Evolutionary conservation across 371 early-diverging fungal species (phyloP), one percentile per base, ranked within the genome.

Genomic region (Mucor lusitanicus): DNA sequence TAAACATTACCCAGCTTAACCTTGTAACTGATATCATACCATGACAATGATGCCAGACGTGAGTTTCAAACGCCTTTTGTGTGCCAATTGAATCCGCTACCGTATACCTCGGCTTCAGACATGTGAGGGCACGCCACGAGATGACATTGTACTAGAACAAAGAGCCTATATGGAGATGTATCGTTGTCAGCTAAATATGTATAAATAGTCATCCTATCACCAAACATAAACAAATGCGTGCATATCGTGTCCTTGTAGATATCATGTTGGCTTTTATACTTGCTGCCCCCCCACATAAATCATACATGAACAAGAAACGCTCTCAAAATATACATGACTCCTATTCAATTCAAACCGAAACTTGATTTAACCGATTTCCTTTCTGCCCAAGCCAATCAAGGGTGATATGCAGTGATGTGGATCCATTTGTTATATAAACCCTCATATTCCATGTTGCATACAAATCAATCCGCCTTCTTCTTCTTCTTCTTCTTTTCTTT

Each of bases 321-420:
- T 12, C 23, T 21, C 13, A 23, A 53, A 53, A 27, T 9, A 25
- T 33, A 32, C 57, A 33, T 56, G 17, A 33, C 57, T 56, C 57
- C 57, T 56, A 56, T 56, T 56, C 33, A 56, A 56, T 56, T 56
- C 53, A 53, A 27, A 53, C 53, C 56, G 56, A 56, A 56, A 56
- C 33, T 56, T 56, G 56, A 32, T 56, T 56, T 56, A 56, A 56
- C 56, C 56, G 56, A 53, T 53, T 53, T 53, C 53, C 53, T 53
- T 53, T 53, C 53, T 53, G 23, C 15, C 53, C 53, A 53, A 53
- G 53, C 53, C 53, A 53, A 53, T 53, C 53, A 53, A 53, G 53
- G 53, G 53, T 15, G 13, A 53, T 23, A 48, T 27, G 27, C 23
- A 53, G 23, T 27, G 27, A 13, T 27, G 25, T 53, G 53, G 53